phyloP scores from a whole-genome alignment of 192 early-diverging fungal species.

The Cetraspora pellucida region DNA sequence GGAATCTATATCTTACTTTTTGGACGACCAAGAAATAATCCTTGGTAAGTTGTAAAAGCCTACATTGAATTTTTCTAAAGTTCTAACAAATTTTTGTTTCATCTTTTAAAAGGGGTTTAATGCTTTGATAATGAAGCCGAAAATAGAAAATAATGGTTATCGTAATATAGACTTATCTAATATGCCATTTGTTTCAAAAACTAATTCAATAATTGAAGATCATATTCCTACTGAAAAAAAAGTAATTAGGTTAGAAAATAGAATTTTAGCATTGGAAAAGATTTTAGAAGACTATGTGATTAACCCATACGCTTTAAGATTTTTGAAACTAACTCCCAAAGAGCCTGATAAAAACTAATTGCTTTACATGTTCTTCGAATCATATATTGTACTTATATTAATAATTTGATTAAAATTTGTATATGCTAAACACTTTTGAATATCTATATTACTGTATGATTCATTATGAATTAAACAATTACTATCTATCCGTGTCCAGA shows the following conservation, averaged over 20 bases:
- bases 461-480: too few species aligned
- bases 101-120: neutral
- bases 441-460: too few species aligned
- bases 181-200: neutral
- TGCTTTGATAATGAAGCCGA: too few species aligned
- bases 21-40: slow-evolving; percentile 6
- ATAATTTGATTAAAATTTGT: too few species aligned
- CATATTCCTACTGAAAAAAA: neutral
- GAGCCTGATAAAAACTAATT: too few species aligned
- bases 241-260: neutral
- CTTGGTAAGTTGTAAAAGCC: neutral
- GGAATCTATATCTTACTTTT: slow-evolving; percentile 8
- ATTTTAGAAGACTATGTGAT: neutral
- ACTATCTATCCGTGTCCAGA: too few species aligned
- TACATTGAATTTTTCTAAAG: neutral
- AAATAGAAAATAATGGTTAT: neutral
- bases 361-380: too few species aligned
- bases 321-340: too few species aligned
- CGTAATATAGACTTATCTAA: neutral
- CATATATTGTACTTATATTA: too few species aligned
- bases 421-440: too few species aligned
- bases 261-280: neutral
- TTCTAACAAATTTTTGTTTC: neutral
- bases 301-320: too few species aligned
- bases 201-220: neutral